Conservation (phyloP, 306 rosid species). For the Castanea sativa region DNA sequence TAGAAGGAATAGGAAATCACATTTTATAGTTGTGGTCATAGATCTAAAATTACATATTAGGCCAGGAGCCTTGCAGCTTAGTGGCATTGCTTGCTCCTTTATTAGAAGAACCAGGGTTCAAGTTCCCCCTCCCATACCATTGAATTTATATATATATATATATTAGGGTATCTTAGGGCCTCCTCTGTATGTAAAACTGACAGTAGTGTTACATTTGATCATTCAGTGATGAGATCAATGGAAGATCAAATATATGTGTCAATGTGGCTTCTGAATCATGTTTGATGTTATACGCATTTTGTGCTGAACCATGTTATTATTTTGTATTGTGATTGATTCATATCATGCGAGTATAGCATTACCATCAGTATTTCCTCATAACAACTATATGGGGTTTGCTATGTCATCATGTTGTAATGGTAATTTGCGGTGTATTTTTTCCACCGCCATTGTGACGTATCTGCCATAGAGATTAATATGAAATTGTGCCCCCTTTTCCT, state of each 20-base stretch:
- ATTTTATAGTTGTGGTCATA: background rate
- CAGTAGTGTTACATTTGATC: background rate
- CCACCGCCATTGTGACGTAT: background rate
- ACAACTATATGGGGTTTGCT: background rate
- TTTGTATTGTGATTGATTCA: background rate
- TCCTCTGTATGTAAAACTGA: background rate
- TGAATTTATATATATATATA: background rate
- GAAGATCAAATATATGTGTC: background rate
- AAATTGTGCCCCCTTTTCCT: slow-evolving; percentile 22
- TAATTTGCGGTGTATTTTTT: background rate
- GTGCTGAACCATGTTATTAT: background rate
- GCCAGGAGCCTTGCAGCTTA: no score
- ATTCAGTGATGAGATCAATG: background rate
- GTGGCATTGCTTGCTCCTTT: no score
- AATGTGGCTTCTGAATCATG: background rate
- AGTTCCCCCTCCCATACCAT: no score
- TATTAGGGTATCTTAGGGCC: background rate
- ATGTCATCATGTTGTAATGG: background rate
- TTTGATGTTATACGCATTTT: background rate
- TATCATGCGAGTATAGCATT: background rate
- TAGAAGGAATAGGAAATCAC: background rate
- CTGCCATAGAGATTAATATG: background rate
- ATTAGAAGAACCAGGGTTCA: no score
- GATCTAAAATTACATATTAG: background rate
- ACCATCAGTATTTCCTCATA: background rate